These are phyloP conservation scores for Solanum habrochaites DNA, from an alignment of 257 asterid species.

Conservation along the genomic window DNA sequence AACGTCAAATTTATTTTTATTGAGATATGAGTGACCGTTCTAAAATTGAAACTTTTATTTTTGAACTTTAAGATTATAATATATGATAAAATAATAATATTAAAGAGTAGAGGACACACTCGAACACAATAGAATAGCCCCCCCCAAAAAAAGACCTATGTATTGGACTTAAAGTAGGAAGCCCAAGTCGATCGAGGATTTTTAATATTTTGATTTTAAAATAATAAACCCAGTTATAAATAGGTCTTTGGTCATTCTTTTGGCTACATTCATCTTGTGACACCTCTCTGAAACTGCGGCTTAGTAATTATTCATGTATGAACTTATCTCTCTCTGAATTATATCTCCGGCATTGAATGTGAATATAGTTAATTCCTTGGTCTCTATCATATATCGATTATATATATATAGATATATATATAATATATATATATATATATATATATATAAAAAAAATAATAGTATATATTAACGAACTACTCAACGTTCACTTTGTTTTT, in stretches of 20 bases:
- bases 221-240: neutral
- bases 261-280: neutral
- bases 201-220: neutral
- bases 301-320: neutral
- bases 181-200: neutral
- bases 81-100: neutral
- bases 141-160: neutral
- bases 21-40: no score
- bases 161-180: neutral
- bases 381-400: no score
- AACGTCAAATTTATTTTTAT: no score
- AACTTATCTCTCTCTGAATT: neutral
- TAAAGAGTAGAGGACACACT: neutral
- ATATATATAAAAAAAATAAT: no score
- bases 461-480: no score
- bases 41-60: neutral
- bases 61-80: neutral
- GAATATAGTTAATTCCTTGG: no score
- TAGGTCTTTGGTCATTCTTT: neutral
- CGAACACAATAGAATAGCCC: neutral
- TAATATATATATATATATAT: no score
- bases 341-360: no score
- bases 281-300: neutral
- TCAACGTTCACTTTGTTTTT: no score
- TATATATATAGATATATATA: no score